Conservation (phyloP, 2,329 filamentous ascomycete genomes). For the Botrytis byssoidea region DNA sequence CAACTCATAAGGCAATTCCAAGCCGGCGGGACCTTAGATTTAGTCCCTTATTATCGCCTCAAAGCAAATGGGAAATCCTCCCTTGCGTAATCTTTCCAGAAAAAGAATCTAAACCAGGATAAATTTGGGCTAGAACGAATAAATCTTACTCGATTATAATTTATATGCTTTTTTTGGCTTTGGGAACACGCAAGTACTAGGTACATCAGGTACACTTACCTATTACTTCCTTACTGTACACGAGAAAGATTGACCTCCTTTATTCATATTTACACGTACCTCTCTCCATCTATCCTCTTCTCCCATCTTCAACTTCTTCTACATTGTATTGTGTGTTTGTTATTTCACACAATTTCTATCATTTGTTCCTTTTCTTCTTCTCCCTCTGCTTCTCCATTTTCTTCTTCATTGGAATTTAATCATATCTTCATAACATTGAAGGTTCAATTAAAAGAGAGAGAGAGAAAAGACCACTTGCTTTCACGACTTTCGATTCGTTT, state of each 20-base stretch:
- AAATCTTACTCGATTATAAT: not conserved
- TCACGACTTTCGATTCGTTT: not conserved
- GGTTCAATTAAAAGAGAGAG: not conserved
- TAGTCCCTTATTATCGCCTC: not conserved
- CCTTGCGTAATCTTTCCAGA: conserved; percentile 2
- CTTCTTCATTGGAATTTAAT: not conserved
- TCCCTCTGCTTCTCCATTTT: not conserved
- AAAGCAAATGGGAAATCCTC: not conserved
- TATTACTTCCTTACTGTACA: not conserved
- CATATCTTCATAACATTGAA: not conserved
- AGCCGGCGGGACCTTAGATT: not conserved
- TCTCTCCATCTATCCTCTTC: not conserved
- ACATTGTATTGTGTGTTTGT: not conserved
- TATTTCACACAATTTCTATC: not conserved
- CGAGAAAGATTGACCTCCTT: conserved; percentile 9
- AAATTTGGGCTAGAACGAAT: not conserved
- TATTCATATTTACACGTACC: conserved; percentile 7
- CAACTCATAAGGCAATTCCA: not conserved
- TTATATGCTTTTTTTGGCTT: not conserved
- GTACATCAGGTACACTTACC: not conserved
- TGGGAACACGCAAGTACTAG: not conserved
- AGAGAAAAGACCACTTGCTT: not conserved
- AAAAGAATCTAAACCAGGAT: not conserved
- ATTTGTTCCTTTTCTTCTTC: not conserved
- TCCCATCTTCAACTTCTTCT: not conserved